A percentile compares a stretch with the other conserved stretches of the same genome.
These are phyloP conservation scores for Solanum commersonii DNA, from an alignment of 257 asterid species.

Conservation along the genomic window DNA sequence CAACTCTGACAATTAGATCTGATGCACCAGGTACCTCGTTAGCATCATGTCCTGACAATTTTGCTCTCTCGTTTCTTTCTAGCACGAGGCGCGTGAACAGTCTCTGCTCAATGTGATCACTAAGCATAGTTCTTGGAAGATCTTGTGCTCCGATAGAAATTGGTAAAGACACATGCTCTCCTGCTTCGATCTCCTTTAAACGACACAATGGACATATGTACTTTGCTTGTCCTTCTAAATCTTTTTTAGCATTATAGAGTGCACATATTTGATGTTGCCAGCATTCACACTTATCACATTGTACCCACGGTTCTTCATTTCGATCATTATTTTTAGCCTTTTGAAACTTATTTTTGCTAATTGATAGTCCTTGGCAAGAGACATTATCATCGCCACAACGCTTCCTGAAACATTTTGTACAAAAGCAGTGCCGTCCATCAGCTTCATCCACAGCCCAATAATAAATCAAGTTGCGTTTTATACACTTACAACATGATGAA, in stretches of 20 bases:
- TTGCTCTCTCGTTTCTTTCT: constrained; percentile 54
- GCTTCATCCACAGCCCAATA: constrained; percentile 28
- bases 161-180: constrained; percentile 16
- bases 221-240: constrained; percentile 32
- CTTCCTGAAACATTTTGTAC: constrained; percentile 37
- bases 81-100: constrained; percentile 37
- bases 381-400: constrained; percentile 29
- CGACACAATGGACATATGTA: constrained; percentile 56
- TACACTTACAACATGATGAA: constrained; percentile 27
- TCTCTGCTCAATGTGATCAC: constrained; percentile 61
- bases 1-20: constrained; percentile 62
- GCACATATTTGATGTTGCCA: constrained; percentile 82
- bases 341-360: constrained; percentile 29
- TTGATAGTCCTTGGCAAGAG: constrained; percentile 27
- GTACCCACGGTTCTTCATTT: constrained; percentile 57
- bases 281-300: constrained; percentile 47
- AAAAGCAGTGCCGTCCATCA: constrained; percentile 21
- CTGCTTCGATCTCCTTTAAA: constrained; percentile 26
- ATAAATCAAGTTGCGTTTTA: constrained; percentile 30
- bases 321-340: constrained; percentile 32
- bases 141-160: constrained; percentile 39
- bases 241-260: constrained; percentile 44
- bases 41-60: constrained; percentile 13
- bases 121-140: constrained; percentile 59
- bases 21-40: constrained; percentile 57